phyloP scores from a whole-genome alignment of 345 rosid species.

The Hypericum perforatum region DNA sequence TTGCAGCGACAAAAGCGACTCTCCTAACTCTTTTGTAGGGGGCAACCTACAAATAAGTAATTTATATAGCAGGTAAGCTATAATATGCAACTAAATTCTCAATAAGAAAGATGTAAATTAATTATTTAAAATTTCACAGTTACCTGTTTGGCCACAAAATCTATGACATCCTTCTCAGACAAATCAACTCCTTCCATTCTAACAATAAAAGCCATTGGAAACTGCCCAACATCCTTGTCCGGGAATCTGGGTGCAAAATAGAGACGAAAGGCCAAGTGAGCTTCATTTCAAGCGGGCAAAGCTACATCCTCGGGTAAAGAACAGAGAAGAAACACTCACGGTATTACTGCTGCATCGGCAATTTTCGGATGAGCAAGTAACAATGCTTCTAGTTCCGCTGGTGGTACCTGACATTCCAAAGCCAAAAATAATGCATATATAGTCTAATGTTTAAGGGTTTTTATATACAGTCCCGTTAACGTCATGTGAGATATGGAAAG shows the following conservation, averaged over 20 bases:
- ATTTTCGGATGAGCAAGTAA: constrained; percentile 63
- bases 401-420: constrained; percentile 51
- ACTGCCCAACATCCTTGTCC: constrained; percentile 69
- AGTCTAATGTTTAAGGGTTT: no score
- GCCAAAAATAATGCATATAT: not conserved
- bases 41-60: constrained; percentile 41
- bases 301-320: not conserved
- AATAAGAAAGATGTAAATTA: no score
- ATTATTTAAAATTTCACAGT: not conserved
- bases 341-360: constrained; percentile 70
- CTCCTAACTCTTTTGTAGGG: constrained; percentile 67
- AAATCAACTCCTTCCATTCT: constrained; percentile 44
- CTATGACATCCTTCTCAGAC: constrained; percentile 44
- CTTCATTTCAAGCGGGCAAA: not conserved
- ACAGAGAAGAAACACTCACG: constrained; percentile 35
- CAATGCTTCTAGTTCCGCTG: constrained; percentile 85
- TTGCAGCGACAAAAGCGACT: constrained; percentile 44
- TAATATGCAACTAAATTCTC: no score
- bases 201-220: constrained; percentile 77
- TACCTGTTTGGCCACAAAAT: constrained; percentile 62
- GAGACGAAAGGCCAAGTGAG: not conserved
- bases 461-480: no score
- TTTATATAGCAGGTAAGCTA: not conserved
- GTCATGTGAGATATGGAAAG: no score
- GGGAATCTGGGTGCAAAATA: constrained; percentile 44